Percentiles rank a stretch among this genome's conserved stretches.
These are phyloP conservation scores for Paramecium pentaurelia DNA, from an alignment of 73 alveolate species.

Conservation along the genomic window DNA sequence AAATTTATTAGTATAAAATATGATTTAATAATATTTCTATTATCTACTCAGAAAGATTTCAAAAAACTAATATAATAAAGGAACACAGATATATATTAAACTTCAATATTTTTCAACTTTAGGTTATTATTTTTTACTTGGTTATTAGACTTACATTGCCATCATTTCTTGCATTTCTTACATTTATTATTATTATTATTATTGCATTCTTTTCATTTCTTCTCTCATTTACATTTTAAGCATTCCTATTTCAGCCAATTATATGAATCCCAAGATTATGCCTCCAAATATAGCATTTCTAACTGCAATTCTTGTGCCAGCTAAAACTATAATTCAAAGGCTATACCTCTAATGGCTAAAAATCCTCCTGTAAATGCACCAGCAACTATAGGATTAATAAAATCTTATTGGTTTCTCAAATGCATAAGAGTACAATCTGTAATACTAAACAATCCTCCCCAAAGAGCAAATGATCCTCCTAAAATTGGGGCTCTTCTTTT, in stretches of 20 bases:
- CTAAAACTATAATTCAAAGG: background rate
- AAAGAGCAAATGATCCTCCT: conserved; percentile 84
- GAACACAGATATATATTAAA: background rate
- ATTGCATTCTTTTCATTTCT: conserved; percentile 11
- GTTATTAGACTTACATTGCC: background rate
- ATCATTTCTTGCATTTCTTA: background rate
- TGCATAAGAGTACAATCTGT: conserved; percentile 71
- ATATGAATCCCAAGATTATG: conserved; percentile 67
- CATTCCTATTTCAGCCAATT: conserved; percentile 65
- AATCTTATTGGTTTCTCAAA: conserved; percentile 73
- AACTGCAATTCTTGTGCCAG: conserved; percentile 70
- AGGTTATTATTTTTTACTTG: background rate
- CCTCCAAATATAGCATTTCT: conserved; percentile 82
- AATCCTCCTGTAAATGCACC: conserved; percentile 82
- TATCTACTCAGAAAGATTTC: background rate
- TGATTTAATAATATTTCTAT: background rate
- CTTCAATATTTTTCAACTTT: conserved; percentile 37
- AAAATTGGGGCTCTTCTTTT: conserved; percentile 83
- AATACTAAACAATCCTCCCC: conserved; percentile 81
- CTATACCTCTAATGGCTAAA: conserved; percentile 68
- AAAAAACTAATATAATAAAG: background rate
- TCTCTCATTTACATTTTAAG: conserved; percentile 40
- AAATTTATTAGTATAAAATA: background rate
- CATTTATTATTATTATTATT: background rate
- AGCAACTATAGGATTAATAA: conserved; percentile 69